Base-by-base conservation (phyloP, 345 rosid species). In the Eucalyptus virginea region DNA sequence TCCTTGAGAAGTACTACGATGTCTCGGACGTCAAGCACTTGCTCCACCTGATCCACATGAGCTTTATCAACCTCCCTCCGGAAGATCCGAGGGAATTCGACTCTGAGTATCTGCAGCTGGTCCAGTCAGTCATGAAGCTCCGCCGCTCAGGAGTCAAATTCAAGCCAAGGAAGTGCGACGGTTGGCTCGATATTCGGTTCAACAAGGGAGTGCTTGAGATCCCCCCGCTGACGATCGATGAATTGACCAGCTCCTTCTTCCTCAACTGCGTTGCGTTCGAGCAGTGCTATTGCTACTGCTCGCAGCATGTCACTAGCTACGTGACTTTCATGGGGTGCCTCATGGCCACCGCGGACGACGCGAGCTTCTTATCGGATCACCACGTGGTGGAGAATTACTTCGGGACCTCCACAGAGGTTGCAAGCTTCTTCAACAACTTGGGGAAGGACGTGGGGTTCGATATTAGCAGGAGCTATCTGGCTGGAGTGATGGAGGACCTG, bases 261-360 rank as follows among this genome's bases (percentile, higher is more conserved):
- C 91, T 93, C 23, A 95, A 94, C 17, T 91, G 90, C 18, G 93
- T 94, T 5, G 94, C 95, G 0, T 93, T 91, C 50, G 95, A 95
- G 83, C 83, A 77, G 83, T 77, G 83, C 83, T 77, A 77, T 44
- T 77, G 83, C 47, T 40, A 77, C 83, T 88, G 92, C 44, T 88
- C 94, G 7, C 93, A 90, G 86, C 91, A 93, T 88, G 60, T 95
- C 87, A 94, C 95, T 1, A 89, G 92, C 34, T 95, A 94, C 30
- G 93, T 91, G 5, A 90, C 91, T 44, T 91, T 95, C 89, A 90
- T 95, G 93, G 93, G 92, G 16, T 92, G 93, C 87, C 93, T 95
- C 7, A 90, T 93, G 86, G 93, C 91, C 89, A 87, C 91, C 3
- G 90, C 92, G 4, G 54, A 51, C 1, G 96, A 95, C 88, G 94